Evolutionary conservation across 805 yeast genomes (phyloP), one percentile per base, ranked within the genome.

Genomic region (Yarrowia sp.): DNA sequence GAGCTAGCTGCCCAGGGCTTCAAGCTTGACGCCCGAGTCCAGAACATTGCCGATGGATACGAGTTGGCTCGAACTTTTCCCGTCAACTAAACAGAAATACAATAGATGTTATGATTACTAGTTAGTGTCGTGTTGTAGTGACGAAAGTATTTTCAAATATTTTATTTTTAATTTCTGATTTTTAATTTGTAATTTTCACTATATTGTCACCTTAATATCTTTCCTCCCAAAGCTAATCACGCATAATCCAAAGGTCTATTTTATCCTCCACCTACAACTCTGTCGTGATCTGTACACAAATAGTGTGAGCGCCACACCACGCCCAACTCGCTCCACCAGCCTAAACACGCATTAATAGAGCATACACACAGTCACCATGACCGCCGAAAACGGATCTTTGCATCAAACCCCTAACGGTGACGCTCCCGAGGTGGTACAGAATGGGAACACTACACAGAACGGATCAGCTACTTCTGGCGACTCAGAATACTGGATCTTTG

Each of bases 11-110:
- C 76, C 1, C 83, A 90, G 76, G 97, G 97, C 0, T 91, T 86
- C 76, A 84, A 84, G 38, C 80, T 94, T 39, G 99, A 95, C 78
- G 94, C 97, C 0, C 86, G 97, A 71, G 87, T 95, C 68, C 92
- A 90, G 75, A 91, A 90, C 73, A 84, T 92, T 60, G 96, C 97
- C 14, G 87, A 87, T 67, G 98, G 98, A 6, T 81, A 92, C 64
- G 82, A 82, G 69, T 73, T 90, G 20, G 89, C 92, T 0, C 73
- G 76, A 38, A 64, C 65, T 49, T 75, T 61, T 17, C 66, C 66
- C 8, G 66, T 61, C 20, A 30, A 30, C 39, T 61, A 46, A 36
- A 10, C 12, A 17, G 15, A 34, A n/a, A 50, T n/a, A n/a, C 17
- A 12, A 68, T 44, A 20, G 24, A 39, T 44, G 20, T 33, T 49